Evolutionary conservation across 345 rosid genomes (phyloP).

Genomic region (Physaria fendleri): DNA sequence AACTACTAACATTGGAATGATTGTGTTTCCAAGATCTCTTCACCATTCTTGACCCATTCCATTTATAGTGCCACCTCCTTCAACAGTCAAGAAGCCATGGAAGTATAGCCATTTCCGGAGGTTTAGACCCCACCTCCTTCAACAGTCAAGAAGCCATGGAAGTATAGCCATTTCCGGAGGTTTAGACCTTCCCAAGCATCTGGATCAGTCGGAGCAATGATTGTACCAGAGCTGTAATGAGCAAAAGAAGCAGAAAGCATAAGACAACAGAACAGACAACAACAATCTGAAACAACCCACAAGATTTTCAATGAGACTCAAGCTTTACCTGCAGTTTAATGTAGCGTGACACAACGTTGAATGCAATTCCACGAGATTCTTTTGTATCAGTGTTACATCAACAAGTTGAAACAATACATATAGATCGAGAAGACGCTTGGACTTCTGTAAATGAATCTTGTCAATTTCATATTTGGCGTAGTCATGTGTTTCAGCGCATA

Average conservation of each 20-base stretch:
- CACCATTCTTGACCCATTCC: slow-evolving; percentile 93
- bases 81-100: slow-evolving; percentile 53
- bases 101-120: slow-evolving; percentile 76
- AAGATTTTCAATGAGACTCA: neutral
- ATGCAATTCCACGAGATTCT: too few species aligned
- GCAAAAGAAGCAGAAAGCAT: neutral
- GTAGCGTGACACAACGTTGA: too few species aligned
- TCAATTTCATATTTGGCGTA: too few species aligned
- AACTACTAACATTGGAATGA: slow-evolving; percentile 21
- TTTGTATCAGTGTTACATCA: too few species aligned
- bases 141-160: slow-evolving; percentile 56
- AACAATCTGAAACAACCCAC: neutral
- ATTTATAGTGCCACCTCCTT: slow-evolving; percentile 71
- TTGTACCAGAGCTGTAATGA: slow-evolving; percentile 57
- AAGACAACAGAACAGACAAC: neutral
- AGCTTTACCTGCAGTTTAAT: too few species aligned
- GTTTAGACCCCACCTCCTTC: slow-evolving; percentile 71
- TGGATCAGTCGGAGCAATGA: slow-evolving; percentile 78
- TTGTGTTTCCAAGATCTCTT: slow-evolving; percentile 75
- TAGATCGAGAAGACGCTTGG: too few species aligned
- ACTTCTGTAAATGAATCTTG: too few species aligned
- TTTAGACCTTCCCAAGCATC: slow-evolving; percentile 62
- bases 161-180: slow-evolving; percentile 73
- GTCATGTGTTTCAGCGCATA: too few species aligned
- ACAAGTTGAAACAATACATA: too few species aligned